Conservation (phyloP, 2,329 filamentous ascomycete genomes). For the Pyrenochaeta sp. region DNA sequence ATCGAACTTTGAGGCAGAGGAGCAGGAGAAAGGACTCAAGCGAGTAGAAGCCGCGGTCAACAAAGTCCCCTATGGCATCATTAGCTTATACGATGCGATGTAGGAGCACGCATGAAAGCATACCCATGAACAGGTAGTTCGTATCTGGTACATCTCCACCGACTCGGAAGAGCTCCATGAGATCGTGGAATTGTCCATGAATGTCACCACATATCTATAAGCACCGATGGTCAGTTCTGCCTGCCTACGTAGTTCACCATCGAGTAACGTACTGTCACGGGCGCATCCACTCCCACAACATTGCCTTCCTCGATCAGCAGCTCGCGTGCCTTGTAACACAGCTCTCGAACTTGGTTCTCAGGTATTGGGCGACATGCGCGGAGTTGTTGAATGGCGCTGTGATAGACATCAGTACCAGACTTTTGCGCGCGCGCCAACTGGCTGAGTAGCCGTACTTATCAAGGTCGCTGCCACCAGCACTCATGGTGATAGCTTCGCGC, state of each 20-base stretch:
- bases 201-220: slow-evolving; percentile 79
- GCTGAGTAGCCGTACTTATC: slow-evolving; percentile 72
- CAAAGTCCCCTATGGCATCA: slow-evolving; percentile 79
- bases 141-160: slow-evolving; percentile 94
- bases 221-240: slow-evolving; percentile 5
- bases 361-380: slow-evolving; percentile 96
- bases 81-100: slow-evolving; percentile 2
- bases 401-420: slow-evolving; percentile 20
- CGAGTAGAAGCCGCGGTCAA: slow-evolving; percentile 97
- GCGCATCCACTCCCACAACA: slow-evolving; percentile 92
- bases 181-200: slow-evolving; percentile 93
- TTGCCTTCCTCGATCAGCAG: slow-evolving; percentile 97
- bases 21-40: slow-evolving; percentile 96
- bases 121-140: slow-evolving; percentile 97
- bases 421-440: slow-evolving; percentile 11
- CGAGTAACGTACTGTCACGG: slow-evolving; percentile 75
- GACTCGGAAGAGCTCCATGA: slow-evolving; percentile 96
- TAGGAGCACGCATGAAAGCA: neutral
- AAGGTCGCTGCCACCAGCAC: slow-evolving; percentile 81
- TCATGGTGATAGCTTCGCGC: slow-evolving; percentile 38
- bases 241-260: neutral
- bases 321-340: slow-evolving; percentile 97
- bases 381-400: slow-evolving; percentile 90
- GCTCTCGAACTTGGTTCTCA: slow-evolving; percentile 91
- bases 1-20: slow-evolving; percentile 94